Percentiles rank a stretch among this genome's conserved stretches.
These are phyloP conservation scores for Pichia nakasei DNA, from an alignment of 805 yeast genomes.

Conservation along the genomic window DNA sequence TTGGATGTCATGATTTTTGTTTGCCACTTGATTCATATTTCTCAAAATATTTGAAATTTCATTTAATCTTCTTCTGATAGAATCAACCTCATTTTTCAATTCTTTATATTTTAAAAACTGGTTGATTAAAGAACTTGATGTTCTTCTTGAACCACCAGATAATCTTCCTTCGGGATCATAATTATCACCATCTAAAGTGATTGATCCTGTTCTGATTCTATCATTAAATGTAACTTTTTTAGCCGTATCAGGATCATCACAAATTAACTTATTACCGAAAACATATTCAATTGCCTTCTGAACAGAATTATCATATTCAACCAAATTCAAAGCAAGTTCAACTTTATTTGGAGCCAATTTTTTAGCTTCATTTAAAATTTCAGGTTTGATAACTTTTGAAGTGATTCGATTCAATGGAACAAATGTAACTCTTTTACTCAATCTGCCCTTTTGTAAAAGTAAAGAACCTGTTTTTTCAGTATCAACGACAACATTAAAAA, in stretches of 20 bases:
- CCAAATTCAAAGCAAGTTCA: constrained; percentile 77
- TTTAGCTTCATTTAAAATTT: constrained; percentile 57
- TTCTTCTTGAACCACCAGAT: constrained; percentile 85
- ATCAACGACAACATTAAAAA: constrained; percentile 88
- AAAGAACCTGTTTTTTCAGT: constrained; percentile 78
- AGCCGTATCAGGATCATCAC: constrained; percentile 83
- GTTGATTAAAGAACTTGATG: constrained; percentile 47
- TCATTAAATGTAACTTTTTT: constrained; percentile 84
- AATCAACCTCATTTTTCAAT: constrained; percentile 35
- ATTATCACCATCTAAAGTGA: constrained; percentile 86
- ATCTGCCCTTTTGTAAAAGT: constrained; percentile 66
- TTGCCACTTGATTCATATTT: constrained; percentile 35
- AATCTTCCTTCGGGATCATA: constrained; percentile 95
- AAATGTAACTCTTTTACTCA: constrained; percentile 78
- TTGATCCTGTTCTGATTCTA: constrained; percentile 66
- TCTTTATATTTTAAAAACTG: constrained; percentile 52
- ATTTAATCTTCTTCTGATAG: constrained; percentile 32
- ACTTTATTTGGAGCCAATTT: constrained; percentile 75
- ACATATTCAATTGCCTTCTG: constrained; percentile 81
- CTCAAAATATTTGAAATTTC: constrained; percentile 32
- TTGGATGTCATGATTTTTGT: constrained; percentile 46
- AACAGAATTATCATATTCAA: constrained; percentile 66
- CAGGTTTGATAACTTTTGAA: constrained; percentile 45
- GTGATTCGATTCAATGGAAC: constrained; percentile 85
- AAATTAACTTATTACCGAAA: constrained; percentile 83